Evolutionary conservation across 2,329 filamentous ascomycete species (phyloP).

Genomic region (Cytospora chrysosperma): DNA sequence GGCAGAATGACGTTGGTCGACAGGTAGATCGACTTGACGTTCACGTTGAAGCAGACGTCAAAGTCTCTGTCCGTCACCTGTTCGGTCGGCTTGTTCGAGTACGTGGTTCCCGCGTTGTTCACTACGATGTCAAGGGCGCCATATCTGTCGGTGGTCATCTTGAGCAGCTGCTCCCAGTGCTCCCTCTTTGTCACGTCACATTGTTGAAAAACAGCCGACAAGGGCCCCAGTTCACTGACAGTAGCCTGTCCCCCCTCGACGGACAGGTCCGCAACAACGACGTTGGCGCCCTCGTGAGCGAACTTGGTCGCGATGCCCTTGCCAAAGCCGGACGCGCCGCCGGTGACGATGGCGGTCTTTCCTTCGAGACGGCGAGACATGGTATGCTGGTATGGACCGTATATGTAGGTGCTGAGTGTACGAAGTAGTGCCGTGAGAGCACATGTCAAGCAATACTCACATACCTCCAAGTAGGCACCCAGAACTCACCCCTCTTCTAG

Average conservation of each 20-base stretch:
- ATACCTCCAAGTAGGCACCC: too few relatives aligned
- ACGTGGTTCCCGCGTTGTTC: conserved; percentile 61
- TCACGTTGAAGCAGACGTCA: conserved; percentile 65
- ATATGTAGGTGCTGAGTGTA: not conserved
- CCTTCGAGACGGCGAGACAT: conserved; percentile 41
- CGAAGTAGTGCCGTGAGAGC: not conserved
- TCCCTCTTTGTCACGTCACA: conserved; percentile 51
- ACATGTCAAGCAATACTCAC: too few relatives aligned
- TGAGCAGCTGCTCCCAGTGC: conserved; percentile 54
- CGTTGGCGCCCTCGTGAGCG: not conserved
- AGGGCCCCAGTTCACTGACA: conserved; percentile 43
- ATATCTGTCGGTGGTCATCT: conserved; percentile 44
- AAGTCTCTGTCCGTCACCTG: conserved; percentile 66
- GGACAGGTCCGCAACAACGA: not conserved
- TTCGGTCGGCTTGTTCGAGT: conserved; percentile 60
- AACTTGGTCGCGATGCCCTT: conserved; percentile 49
- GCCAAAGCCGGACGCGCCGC: conserved; percentile 55
- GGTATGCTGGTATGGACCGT: not conserved
- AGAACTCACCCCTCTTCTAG: not conserved
- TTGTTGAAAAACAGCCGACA: conserved; percentile 37
- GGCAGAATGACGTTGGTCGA: conserved; percentile 59
- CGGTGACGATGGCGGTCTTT: conserved; percentile 58
- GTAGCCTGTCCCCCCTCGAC: conserved; percentile 39
- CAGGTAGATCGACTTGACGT: conserved; percentile 65
- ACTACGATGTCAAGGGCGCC: conserved; percentile 57